Percentiles rank a stretch among this genome's conserved stretches.
Conservation (phyloP, 495 filamentous ascomycete species). For the Achaetomiella virescens region DNA sequence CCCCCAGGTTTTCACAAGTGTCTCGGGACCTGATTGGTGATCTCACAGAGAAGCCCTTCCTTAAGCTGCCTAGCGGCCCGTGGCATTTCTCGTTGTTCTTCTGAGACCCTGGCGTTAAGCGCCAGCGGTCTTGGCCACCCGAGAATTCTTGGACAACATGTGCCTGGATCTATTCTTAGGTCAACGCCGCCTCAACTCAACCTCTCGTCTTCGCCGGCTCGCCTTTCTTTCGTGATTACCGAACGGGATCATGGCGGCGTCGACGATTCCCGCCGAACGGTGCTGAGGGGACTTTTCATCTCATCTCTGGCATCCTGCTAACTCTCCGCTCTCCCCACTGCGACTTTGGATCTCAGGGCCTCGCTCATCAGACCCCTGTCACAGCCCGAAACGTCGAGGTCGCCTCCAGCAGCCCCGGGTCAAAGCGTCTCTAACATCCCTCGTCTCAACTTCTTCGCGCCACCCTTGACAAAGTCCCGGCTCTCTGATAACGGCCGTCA, state of each 20-base stretch:
- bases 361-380: constrained; percentile 27
- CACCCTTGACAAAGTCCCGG: constrained; percentile 19
- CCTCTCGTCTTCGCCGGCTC: neutral
- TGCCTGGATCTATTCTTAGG: constrained; percentile 13
- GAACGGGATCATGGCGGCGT: neutral
- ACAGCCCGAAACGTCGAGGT: constrained; percentile 36
- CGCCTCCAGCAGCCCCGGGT: constrained; percentile 24
- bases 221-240: neutral
- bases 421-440: constrained; percentile 39
- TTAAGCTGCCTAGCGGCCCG: constrained; percentile 7
- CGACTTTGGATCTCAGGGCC: neutral
- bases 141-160: neutral
- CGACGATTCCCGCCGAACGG: neutral
- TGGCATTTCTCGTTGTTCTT: constrained; percentile 2
- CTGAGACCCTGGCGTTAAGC: constrained; percentile 15
- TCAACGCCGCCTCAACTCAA: neutral
- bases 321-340: neutral
- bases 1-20: too few relatives aligned
- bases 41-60: neutral
- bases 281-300: neutral
- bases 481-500: constrained; percentile 30
- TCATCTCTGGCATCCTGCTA: neutral
- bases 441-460: constrained; percentile 38
- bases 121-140: constrained; percentile 16
- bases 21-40: neutral